Conservation (phyloP, 2,329 filamentous ascomycete genomes). For the Bipolaris zeicola region DNA sequence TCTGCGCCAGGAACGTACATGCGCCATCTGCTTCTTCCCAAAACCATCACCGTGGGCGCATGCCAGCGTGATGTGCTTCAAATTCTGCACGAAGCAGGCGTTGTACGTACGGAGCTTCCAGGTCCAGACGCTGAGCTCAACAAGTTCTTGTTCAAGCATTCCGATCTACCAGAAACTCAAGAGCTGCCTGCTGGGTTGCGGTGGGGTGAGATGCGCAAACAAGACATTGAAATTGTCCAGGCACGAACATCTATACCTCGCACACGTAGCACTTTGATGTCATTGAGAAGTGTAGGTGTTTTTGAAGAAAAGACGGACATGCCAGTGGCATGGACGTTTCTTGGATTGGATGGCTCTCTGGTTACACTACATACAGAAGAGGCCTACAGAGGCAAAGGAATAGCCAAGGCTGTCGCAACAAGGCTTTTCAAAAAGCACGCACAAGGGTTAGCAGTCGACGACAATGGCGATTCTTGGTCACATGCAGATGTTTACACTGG, state of each 20-base stretch:
- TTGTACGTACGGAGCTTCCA: conserved; percentile 40
- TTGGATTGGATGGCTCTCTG: conserved; percentile 66
- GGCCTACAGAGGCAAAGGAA: conserved; percentile 63
- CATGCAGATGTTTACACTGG: conserved; percentile 68
- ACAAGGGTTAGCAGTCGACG: conserved; percentile 37
- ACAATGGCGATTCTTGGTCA: conserved; percentile 57
- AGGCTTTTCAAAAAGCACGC: conserved; percentile 61
- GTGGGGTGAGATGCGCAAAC: conserved; percentile 61
- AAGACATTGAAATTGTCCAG: conserved; percentile 62
- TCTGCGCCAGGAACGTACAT: conserved; percentile 32
- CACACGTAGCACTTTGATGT: conserved; percentile 53
- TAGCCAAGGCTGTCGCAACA: conserved; percentile 66
- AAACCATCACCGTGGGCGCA: conserved; percentile 53
- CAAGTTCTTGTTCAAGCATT: conserved; percentile 64
- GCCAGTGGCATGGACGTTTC: conserved; percentile 69
- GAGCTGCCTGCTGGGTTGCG: conserved; percentile 56
- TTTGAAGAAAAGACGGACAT: conserved; percentile 53
- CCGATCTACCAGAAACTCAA: conserved; percentile 52
- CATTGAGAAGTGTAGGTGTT: conserved; percentile 49
- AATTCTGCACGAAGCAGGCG: conserved; percentile 26
- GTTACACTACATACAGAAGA: conserved; percentile 66
- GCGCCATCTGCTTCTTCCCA: conserved; percentile 40
- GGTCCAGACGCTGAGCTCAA: conserved; percentile 44
- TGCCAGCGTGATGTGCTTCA: conserved; percentile 45
- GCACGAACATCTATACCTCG: conserved; percentile 59